Percentiles rank a stretch among this genome's conserved stretches.
Conservation (phyloP, 306 rosid species). For the Astragalus glycyphyllos region DNA sequence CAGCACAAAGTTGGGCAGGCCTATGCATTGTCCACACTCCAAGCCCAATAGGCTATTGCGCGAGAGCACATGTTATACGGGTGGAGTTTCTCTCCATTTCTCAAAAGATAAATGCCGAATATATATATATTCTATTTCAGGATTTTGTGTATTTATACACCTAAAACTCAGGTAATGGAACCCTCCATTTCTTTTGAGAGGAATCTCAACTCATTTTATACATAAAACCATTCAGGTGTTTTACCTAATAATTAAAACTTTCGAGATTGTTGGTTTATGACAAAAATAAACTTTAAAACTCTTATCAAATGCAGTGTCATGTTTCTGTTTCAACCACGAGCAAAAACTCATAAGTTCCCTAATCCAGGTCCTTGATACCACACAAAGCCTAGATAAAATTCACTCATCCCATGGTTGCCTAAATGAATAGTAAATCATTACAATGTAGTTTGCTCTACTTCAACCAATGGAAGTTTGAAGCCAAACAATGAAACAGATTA, state of each 20-base stretch:
- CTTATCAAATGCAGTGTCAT: constrained; percentile 15
- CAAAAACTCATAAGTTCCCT: constrained; percentile 21
- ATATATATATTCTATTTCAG: too few relatives aligned
- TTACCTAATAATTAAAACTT: not conserved
- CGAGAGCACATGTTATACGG: not conserved
- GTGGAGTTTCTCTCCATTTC: too few relatives aligned
- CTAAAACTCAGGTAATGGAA: too few relatives aligned
- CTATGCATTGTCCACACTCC: not conserved
- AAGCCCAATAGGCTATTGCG: not conserved
- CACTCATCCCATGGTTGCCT: constrained; percentile 18
- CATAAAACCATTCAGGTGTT: constrained; percentile 1
- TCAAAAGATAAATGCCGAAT: too few relatives aligned
- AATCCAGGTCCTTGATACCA: constrained; percentile 23
- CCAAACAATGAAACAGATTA: not conserved
- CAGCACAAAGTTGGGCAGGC: not conserved
- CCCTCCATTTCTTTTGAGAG: too few relatives aligned
- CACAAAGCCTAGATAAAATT: constrained; percentile 19
- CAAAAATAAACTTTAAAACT: constrained; percentile 14
- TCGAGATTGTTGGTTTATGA: not conserved
- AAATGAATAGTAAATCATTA: constrained; percentile 18
- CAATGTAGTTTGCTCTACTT: constrained; percentile 18
- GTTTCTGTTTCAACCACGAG: constrained; percentile 21
- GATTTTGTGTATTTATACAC: too few relatives aligned
- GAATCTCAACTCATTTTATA: too few relatives aligned
- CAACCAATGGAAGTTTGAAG: constrained; percentile 17